Conservation (phyloP, 78 protist species). For the Creolimax fragrantissima region DNA sequence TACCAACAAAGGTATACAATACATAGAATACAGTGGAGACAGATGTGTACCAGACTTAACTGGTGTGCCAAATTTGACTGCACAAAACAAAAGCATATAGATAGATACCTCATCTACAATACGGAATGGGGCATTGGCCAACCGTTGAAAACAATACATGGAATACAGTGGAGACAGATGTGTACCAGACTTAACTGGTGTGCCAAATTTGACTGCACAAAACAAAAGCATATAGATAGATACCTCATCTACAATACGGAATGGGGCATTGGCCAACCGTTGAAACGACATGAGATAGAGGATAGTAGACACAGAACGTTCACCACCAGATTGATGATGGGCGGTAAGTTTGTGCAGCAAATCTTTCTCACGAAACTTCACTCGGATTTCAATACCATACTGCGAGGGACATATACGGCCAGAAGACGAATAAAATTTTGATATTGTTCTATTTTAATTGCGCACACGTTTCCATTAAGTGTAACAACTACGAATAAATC, state of each 20-base stretch:
- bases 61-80: too few species aligned
- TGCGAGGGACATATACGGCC: background rate
- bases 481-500: too few species aligned
- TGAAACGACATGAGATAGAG: conserved; percentile 75
- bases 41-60: too few species aligned
- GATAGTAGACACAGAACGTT: conserved; percentile 80
- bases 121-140: conserved; percentile 73
- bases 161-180: too few species aligned
- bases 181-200: too few species aligned
- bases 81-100: too few species aligned
- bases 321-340: conserved; percentile 76
- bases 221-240: too few species aligned
- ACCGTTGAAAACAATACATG: conserved; percentile 64
- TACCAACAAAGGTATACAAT: conserved; percentile 63
- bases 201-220: too few species aligned
- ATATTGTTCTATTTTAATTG: too few species aligned
- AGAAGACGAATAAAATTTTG: background rate
- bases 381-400: conserved; percentile 60
- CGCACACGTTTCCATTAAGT: too few species aligned
- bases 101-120: conserved; percentile 92
- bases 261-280: conserved; percentile 59
- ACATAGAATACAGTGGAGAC: conserved; percentile 65
- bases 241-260: conserved; percentile 90
- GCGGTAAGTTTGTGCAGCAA: conserved; percentile 31
- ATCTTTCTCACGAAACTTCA: conserved; percentile 54